Evolutionary conservation across 495 filamentous ascomycete genomes (phyloP).

Genomic region (Aspergillus saccharolyticus): DNA sequence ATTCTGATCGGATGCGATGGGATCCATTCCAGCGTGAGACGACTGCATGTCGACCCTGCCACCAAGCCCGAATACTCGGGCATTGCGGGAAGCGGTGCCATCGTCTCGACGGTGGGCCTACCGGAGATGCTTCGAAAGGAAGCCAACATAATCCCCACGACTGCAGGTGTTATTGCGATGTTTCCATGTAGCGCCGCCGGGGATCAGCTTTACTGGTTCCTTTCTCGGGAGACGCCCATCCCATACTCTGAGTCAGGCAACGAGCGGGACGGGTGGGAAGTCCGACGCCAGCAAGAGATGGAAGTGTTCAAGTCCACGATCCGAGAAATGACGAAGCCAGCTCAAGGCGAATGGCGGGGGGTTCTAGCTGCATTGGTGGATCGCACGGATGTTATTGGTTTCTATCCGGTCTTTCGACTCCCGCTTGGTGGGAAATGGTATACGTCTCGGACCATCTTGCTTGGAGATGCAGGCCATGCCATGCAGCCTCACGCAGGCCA

Average conservation of each 20-base stretch:
- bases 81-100: constrained; percentile 38
- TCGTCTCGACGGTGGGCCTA: constrained; percentile 28
- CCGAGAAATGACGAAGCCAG: constrained; percentile 26
- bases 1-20: constrained; percentile 57
- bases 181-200: constrained; percentile 26
- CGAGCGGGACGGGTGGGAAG: constrained; percentile 37
- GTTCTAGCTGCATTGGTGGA: constrained; percentile 35
- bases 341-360: constrained; percentile 39
- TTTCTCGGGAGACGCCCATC: constrained; percentile 20
- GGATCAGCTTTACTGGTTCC: constrained; percentile 28
- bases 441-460: constrained; percentile 28
- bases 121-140: constrained; percentile 11
- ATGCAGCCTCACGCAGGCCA: constrained; percentile 43
- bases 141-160: constrained; percentile 41
- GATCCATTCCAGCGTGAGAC: constrained; percentile 41
- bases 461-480: constrained; percentile 43
- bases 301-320: constrained; percentile 30
- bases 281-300: constrained; percentile 33
- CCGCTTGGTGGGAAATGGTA: constrained; percentile 41
- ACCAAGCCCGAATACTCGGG: constrained; percentile 28
- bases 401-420: constrained; percentile 48
- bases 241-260: constrained; percentile 25
- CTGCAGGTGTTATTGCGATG: constrained; percentile 46
- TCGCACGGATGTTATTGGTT: constrained; percentile 35
- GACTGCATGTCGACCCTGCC: constrained; percentile 24